Conservation (phyloP, 2,329 filamentous ascomycete species). For the Blastomyces percursus region DNA sequence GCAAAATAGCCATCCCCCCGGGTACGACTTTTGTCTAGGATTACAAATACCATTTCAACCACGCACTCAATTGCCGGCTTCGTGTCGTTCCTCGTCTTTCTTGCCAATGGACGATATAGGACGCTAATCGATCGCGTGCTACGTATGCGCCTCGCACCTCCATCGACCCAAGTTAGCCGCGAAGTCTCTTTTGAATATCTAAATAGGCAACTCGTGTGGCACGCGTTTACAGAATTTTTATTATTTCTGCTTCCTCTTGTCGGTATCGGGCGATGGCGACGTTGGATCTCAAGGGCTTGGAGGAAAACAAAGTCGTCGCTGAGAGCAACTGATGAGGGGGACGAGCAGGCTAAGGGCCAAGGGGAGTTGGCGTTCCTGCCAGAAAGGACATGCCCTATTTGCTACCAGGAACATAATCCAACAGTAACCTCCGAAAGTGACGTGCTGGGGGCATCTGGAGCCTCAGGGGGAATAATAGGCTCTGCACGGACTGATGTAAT, state of each 20-base stretch:
- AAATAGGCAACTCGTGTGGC: constrained; percentile 96
- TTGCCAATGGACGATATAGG: constrained; percentile 81
- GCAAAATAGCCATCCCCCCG: constrained; percentile 34
- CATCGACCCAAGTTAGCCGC: constrained; percentile 71
- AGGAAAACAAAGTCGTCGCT: constrained; percentile 62
- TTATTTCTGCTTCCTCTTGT: constrained; percentile 95
- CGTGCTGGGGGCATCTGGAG: constrained; percentile 51
- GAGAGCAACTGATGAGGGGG: constrained; percentile 39
- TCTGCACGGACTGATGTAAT: constrained; percentile 88
- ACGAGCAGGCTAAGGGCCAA: constrained; percentile 42
- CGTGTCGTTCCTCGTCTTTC: constrained; percentile 76
- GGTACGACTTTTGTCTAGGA: constrained; percentile 49
- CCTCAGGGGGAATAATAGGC: constrained; percentile 67
- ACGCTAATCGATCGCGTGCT: constrained; percentile 80
- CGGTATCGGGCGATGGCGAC: constrained; percentile 82
- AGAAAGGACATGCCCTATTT: constrained; percentile 90
- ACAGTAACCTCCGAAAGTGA: constrained; percentile 61
- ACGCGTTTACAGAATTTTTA: constrained; percentile 99
- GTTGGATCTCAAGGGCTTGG: constrained; percentile 83
- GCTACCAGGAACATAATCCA: constrained; percentile 86
- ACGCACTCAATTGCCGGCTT: constrained; percentile 73
- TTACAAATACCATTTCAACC: constrained; percentile 60
- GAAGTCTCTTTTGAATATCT: constrained; percentile 97
- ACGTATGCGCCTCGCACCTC: constrained; percentile 72
- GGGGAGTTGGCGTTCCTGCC: constrained; percentile 80